These are phyloP conservation scores for Sordariomycetes sp. DNA, from an alignment of 2,329 filamentous ascomycete genomes.

Conservation along the genomic window DNA sequence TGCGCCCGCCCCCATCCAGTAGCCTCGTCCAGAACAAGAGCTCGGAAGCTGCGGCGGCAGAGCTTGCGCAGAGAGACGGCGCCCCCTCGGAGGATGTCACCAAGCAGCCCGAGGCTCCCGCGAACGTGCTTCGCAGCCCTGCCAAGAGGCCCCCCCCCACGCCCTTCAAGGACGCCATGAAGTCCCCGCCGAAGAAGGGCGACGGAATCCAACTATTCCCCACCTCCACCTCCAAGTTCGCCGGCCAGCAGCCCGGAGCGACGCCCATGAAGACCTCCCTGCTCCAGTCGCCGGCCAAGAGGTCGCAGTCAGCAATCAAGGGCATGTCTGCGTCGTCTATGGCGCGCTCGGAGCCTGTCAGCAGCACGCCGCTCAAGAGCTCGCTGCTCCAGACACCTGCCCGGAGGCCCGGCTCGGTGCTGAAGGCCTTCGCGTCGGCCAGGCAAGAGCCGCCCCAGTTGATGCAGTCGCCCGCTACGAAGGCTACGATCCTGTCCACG, in stretches of 20 bases:
- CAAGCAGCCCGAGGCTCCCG: background rate
- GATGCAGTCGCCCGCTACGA: conserved; percentile 12
- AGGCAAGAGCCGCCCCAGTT: background rate
- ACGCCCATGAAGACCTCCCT: conserved; percentile 32
- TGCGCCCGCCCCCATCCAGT: conserved; percentile 29
- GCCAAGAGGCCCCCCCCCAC: conserved; percentile 42
- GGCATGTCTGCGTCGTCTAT: background rate
- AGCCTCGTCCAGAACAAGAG: conserved; percentile 1
- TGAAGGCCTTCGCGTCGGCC: conserved; percentile 15
- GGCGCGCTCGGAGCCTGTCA: background rate
- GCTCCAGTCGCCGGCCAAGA: conserved; percentile 42
- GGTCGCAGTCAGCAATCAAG: conserved; percentile 11
- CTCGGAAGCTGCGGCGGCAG: background rate
- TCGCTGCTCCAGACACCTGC: conserved; percentile 10
- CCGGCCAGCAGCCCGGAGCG: conserved; percentile 11
- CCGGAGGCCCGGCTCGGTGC: conserved; percentile 19
- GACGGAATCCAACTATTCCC: conserved; percentile 27
- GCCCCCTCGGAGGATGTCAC: background rate
- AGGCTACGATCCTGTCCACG: conserved; percentile 22
- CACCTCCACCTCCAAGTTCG: background rate
- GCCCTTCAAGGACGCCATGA: conserved; percentile 43
- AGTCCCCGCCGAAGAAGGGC: conserved; percentile 41
- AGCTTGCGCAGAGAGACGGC: conserved; percentile 9
- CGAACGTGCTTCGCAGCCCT: conserved; percentile 36
- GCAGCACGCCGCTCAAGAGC: background rate